Base-by-base conservation (phyloP, 2,329 filamentous ascomycete species). In the Diplodia intermedia region DNA sequence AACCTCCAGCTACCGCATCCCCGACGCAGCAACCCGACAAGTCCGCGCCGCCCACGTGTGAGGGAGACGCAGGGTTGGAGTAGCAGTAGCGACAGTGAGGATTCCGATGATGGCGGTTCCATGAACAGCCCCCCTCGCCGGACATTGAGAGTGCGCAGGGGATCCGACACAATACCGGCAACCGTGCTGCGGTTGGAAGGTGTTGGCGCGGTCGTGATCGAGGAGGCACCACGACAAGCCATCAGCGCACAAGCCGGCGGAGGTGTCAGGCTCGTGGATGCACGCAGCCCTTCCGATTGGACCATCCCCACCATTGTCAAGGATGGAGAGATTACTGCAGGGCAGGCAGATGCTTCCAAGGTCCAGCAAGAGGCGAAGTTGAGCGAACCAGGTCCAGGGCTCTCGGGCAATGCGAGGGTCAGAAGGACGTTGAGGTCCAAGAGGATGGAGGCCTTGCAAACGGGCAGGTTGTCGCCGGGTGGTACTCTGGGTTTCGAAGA, bases 391-490 rank as follows among this genome's bases (percentile, higher is more conserved):
- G 50, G 62, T 23, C 62, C 62, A 18, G 62, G 62, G 14, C 36
- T 65, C 5, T 65, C 62, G 36, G 62, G 36, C 5, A 54, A 38
- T 18, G 49, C 26, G 50, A 43, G 66, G 12, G 66, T 62, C 31
- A 62, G 49, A 49, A 67, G 33, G 66, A 67, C 50, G 23, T 36
- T 67, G 31, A 40, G 47, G 49, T 54, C 55, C 14, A 67, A 62
- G 66, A 33, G 56, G 33, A 67, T 67, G 55, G 66, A 67, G 26
- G 31, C 56, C 15, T 33, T 67, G 18, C 66, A 26, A 36, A 62
- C 43, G 26, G 65, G 38, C 14, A 20, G 43, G n/a, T 11, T 49
- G 12, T 52, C 60, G 31, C 43, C 60, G 2, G 43, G 26, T 26
- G 47, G 43, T 20, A 12, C 43, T 15, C 33, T 40, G 29, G 62